These are phyloP conservation scores for Podospora didyma DNA, from an alignment of 495 filamentous ascomycete genomes.

Conservation along the genomic window DNA sequence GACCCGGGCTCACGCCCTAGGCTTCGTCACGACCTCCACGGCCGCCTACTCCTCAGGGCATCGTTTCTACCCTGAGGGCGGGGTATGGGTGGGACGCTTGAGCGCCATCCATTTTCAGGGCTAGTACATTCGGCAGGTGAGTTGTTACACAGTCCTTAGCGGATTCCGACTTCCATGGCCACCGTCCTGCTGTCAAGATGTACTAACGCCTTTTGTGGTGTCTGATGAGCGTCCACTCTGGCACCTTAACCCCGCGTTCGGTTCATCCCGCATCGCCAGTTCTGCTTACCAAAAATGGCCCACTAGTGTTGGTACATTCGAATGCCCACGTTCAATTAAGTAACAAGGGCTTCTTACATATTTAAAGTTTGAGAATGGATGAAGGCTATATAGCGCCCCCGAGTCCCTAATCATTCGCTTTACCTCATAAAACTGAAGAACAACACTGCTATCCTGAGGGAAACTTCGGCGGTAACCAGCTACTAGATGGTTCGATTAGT, in stretches of 20 bases:
- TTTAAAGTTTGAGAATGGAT: slow-evolving; percentile 77
- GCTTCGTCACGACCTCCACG: slow-evolving; percentile 47
- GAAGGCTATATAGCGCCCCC: slow-evolving; percentile 67
- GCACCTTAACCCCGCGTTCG: slow-evolving; percentile 69
- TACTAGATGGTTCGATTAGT: slow-evolving; percentile 69
- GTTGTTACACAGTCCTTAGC: slow-evolving; percentile 61
- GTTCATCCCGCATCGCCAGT: slow-evolving; percentile 66
- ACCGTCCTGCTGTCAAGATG: slow-evolving; percentile 61
- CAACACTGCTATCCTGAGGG: slow-evolving; percentile 72
- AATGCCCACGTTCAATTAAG: slow-evolving; percentile 66
- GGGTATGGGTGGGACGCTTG: slow-evolving; percentile 64
- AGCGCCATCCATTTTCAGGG: slow-evolving; percentile 64
- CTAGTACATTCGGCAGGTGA: slow-evolving; percentile 61
- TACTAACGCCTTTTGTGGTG: slow-evolving; percentile 64
- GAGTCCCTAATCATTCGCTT: slow-evolving; percentile 76
- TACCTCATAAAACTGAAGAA: slow-evolving; percentile 71
- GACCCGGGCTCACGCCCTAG: slow-evolving; percentile 62
- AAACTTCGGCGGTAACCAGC: slow-evolving; percentile 70
- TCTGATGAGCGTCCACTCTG: slow-evolving; percentile 68
- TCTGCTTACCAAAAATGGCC: slow-evolving; percentile 70
- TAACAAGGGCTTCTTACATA: slow-evolving; percentile 71
- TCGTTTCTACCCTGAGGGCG: slow-evolving; percentile 57
- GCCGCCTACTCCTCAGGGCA: slow-evolving; percentile 38
- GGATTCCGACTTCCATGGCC: slow-evolving; percentile 63
- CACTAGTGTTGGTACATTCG: slow-evolving; percentile 63